Base-by-base conservation (phyloP, 345 rosid genomes). In the Citrus medica region DNA sequence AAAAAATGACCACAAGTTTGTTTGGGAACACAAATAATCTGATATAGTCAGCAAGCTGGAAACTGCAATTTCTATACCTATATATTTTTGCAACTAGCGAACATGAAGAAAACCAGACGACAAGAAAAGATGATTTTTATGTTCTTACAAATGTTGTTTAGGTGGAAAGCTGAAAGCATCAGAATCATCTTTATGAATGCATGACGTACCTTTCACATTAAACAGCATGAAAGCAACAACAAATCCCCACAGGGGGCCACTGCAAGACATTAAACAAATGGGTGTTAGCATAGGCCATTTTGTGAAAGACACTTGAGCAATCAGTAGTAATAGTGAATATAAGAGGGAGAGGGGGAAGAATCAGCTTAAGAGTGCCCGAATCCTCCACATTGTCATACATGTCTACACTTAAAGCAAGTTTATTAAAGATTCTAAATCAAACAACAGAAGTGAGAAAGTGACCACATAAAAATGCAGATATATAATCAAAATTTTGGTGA, bases 181-280 rank as follows among this genome's bases (percentile, higher is more conserved):
- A 70, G 2, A 76, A 76, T 13, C 48, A 79, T 46, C n/a, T 73
- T 66, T 28, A 58, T 35, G 77, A 55, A 27, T 56, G 48, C 62
- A 25, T n/a, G 67, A 16, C 53, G 30, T 83, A 92, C 99, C 99
- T 92, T 92, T 88, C 59, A 96, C 82, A 79, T 96, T 96, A 76
- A 90, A 94, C 80, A 96, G 90, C 97, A 96, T 96, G 89, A 94
- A 92, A 66, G 89, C 94, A 73, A 96, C 97, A 62, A 96, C 99
- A 38, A 94, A 96, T 73, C 98, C 97, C 99, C 99, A 96, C 67
- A 96, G 86, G 6, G 88, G 94, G 60, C 88, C 95, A 78, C 99
- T 96, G 92, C 88, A 90, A 81, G 73, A 78, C 64, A 81, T 77
- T 73, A 62, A 69, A 83, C 70, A 69, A 64, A 73, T 16, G 51